Evolutionary conservation across 73 alveolate genomes (phyloP).

Genomic region (Paramecium octaurelia): DNA sequence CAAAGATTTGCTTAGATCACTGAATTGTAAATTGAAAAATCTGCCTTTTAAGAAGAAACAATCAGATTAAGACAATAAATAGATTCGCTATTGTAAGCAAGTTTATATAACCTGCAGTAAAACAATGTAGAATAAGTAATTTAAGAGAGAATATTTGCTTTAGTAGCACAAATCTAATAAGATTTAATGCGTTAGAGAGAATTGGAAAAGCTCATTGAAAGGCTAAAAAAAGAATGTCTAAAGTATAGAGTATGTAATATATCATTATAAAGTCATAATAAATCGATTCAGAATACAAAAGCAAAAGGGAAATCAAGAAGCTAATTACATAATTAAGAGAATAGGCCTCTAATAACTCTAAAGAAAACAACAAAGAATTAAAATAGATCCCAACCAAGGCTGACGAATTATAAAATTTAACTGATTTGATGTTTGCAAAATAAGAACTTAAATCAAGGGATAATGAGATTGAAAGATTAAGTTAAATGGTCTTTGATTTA

Average conservation of each 20-base stretch:
- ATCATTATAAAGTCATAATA: neutral
- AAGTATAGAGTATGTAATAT: neutral
- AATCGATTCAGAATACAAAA: neutral
- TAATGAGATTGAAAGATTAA: neutral
- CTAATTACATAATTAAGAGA: neutral
- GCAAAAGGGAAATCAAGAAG: neutral
- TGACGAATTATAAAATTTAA: neutral
- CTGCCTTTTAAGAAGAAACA: conserved; percentile 19
- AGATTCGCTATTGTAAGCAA: neutral
- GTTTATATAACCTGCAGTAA: neutral
- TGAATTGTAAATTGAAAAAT: neutral
- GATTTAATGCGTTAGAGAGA: neutral
- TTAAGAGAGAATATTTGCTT: neutral
- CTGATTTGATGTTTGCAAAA: neutral
- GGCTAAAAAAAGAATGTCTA: conserved; percentile 7
- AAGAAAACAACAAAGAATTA: neutral
- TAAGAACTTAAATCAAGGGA: neutral
- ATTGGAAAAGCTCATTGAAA: neutral
- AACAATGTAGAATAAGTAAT: conserved; percentile 2
- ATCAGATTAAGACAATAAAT: neutral
- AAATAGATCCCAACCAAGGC: neutral
- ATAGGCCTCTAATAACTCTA: neutral
- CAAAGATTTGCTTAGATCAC: neutral
- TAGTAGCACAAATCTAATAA: neutral
- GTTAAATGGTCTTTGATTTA: neutral